These are phyloP conservation scores for Brassica balearica DNA, from an alignment of 441 rosid species.

Conservation along the genomic window DNA sequence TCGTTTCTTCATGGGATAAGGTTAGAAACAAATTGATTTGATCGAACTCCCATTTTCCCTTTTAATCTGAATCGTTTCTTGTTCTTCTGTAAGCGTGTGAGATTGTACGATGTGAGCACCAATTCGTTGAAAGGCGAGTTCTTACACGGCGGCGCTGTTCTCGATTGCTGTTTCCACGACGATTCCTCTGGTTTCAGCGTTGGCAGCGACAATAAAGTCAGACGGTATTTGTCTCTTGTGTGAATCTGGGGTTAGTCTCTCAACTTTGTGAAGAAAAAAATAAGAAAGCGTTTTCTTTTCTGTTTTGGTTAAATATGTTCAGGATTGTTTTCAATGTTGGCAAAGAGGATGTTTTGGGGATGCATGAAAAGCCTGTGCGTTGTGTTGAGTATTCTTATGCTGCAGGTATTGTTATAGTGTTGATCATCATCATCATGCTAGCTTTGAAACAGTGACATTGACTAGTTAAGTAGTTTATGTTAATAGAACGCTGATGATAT, in stretches of 20 bases:
- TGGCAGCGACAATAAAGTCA: conserved; percentile 74
- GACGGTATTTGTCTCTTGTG: conserved; percentile 56
- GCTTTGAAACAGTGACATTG: conserved; percentile 2
- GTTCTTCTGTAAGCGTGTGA: conserved; percentile 12
- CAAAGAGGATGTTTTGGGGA: conserved; percentile 96
- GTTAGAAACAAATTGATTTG: conserved; percentile 43
- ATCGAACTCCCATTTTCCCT: background rate
- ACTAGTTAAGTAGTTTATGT: background rate
- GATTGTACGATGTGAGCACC: conserved; percentile 86
- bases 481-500: background rate
- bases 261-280: background rate
- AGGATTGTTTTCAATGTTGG: conserved; percentile 85
- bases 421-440: background rate
- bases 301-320: conserved; percentile 35
- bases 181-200: conserved; percentile 97
- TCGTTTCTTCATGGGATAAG: conserved; percentile 99
- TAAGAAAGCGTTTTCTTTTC: background rate
- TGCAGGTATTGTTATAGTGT: conserved; percentile 58
- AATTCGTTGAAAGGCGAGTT: conserved; percentile 84
- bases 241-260: background rate
- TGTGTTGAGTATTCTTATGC: conserved; percentile 96
- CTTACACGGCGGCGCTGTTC: conserved; percentile 89
- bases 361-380: conserved; percentile 87
- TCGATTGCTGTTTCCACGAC: conserved; percentile 98
- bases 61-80: background rate